Percentiles rank a stretch among this genome's conserved stretches.
phyloP scores from a whole-genome alignment of 148 eudicot genomes.

The Rhododendron molle region DNA sequence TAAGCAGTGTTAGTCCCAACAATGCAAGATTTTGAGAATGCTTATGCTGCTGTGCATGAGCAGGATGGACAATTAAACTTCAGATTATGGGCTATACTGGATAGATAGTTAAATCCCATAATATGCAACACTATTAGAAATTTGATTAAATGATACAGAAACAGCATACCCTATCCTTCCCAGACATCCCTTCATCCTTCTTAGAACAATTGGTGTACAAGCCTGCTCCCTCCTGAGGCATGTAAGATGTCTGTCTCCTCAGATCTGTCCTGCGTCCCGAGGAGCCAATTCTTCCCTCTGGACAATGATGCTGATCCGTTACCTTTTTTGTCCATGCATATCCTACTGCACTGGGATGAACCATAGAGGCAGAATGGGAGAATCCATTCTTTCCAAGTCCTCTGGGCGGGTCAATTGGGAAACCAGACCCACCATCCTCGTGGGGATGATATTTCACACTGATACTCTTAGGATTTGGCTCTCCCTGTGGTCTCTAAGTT shows the following conservation, averaged over 20 bases:
- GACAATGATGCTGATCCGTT: constrained; percentile 26
- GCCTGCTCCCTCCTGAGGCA: constrained; percentile 3
- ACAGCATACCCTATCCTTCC: constrained; percentile 44
- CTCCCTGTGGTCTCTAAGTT: constrained; percentile 28
- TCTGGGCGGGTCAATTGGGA: constrained; percentile 39
- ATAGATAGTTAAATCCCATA: neutral
- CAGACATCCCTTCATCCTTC: constrained; percentile 34
- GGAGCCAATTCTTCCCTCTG: constrained; percentile 25
- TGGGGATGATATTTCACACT: constrained; percentile 30
- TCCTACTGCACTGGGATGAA: constrained; percentile 59
- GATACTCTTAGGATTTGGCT: constrained; percentile 26
- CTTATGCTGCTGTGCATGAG: neutral
- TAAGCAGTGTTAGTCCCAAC: neutral
- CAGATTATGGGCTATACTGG: neutral
- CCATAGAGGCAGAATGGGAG: constrained; percentile 50
- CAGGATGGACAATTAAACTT: neutral
- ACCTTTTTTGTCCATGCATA: constrained; percentile 35
- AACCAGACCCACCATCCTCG: constrained; percentile 26
- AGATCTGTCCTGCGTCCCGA: constrained; percentile 33
- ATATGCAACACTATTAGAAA: neutral
- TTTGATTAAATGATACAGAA: neutral
- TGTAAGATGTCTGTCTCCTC: constrained; percentile 33
- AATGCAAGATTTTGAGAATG: neutral
- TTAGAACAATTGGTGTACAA: constrained; percentile 6
- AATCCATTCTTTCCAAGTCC: constrained; percentile 21